Percentiles rank a stretch among this genome's conserved stretches.
These are phyloP conservation scores for Zanthoxylum bungeanum DNA, from an alignment of 345 rosid species.

Conservation along the genomic window DNA sequence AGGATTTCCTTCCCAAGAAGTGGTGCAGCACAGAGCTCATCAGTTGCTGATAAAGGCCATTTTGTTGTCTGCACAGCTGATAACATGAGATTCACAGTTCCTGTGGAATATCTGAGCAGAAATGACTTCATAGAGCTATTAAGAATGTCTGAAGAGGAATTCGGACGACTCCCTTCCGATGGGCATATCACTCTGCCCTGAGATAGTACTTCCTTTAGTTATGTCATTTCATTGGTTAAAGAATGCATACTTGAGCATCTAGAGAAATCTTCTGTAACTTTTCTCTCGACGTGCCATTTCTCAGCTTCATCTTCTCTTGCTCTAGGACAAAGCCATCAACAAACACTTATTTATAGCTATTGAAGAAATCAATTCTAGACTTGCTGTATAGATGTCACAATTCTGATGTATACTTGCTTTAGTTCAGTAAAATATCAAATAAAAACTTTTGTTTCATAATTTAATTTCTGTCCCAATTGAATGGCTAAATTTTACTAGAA, in stretches of 20 bases:
- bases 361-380: neutral
- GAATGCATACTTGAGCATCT: constrained; percentile 21
- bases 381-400: neutral
- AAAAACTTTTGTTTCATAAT: neutral
- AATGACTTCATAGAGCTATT: constrained; percentile 11
- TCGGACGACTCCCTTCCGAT: constrained; percentile 3
- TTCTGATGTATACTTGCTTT: neutral
- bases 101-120: constrained; percentile 19
- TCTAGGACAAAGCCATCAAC: constrained; percentile 1
- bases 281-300: constrained; percentile 1
- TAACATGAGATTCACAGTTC: constrained; percentile 11
- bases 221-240: constrained; percentile 20
- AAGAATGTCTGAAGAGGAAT: constrained; percentile 18
- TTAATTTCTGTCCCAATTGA: neutral
- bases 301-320: neutral
- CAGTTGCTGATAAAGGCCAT: constrained; percentile 19
- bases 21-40: neutral
- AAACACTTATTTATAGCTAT: constrained; percentile 8
- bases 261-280: constrained; percentile 25
- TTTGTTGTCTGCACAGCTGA: constrained; percentile 25
- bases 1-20: constrained; percentile 8
- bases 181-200: constrained; percentile 24
- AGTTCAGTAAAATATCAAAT: neutral
- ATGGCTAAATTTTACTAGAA: no score
- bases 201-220: constrained; percentile 24